Evolutionary conservation across 352 stramenopile genomes (phyloP), one percentile per base, ranked within the genome.

Genomic region (Globisporangium cylindrosporum): DNA sequence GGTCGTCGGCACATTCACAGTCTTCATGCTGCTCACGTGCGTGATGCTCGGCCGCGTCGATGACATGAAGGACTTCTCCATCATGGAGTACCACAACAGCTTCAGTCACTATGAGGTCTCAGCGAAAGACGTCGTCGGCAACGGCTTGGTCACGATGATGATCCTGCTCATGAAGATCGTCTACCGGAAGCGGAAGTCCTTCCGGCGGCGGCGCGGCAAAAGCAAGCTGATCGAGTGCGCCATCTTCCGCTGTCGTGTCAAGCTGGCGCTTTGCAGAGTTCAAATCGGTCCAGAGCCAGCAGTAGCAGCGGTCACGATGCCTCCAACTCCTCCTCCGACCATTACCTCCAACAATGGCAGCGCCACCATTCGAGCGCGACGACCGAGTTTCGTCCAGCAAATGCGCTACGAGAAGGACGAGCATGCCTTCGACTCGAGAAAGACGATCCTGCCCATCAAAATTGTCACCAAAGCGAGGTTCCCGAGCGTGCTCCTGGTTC

Each of bases 111-210:
- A 32, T 32, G 27, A 32, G 27, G 27, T 7, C 3, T 32, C 27
- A 32, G 27, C 27, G 27, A 32, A 32, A 32, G 27, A 32, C 3
- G 3, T 32, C 27, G 72, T 78, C 10, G 74, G 49, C 41, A 78
- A 80, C 53, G 66, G 72, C 1, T 34, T 78, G 22, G 24, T 71
- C 15, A 72, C 69, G 48, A 60, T 78, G 4, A 56, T 60, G 1
- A 74, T 80, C 24, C 38, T 78, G 10, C 55, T 80, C 24, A 38
- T 61, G 20, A 80, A 76, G 46, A 72, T 80, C 49, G 56, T 70
- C 0, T 78, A 76, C 54, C 41, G 71, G 59, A 71, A 70, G n/a
- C 68, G 66, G 3, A 73, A 70, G 27, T 22, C 53, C 24, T 64
- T 76, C 36, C 51, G 3, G 27, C 27, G 36, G 54, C 64, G 64